These are phyloP conservation scores for Gastrolobium bilobum DNA, from an alignment of 306 rosid species.

Conservation along the genomic window DNA sequence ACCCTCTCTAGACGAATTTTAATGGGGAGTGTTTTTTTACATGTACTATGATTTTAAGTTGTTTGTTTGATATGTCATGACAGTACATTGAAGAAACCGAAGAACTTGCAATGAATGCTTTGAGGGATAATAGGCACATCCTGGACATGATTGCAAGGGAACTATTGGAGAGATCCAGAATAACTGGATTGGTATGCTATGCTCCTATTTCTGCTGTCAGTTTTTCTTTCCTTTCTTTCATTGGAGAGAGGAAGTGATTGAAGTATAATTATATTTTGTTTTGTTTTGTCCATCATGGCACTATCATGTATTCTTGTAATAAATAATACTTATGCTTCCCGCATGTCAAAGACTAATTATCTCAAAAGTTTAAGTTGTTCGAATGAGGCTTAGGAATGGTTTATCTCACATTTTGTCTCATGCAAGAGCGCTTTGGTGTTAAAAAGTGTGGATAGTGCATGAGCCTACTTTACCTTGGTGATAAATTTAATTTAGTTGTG, in stretches of 20 bases:
- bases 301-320: background rate
- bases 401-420: background rate
- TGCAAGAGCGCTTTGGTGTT: background rate
- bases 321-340: background rate
- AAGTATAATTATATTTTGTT: background rate
- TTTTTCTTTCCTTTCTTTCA: background rate
- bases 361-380: background rate
- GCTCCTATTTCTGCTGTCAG: constrained; percentile 28
- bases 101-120: constrained; percentile 86
- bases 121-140: constrained; percentile 83
- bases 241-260: background rate
- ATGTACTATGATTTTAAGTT: constrained; percentile 11
- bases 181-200: constrained; percentile 86
- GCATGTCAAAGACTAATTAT: background rate
- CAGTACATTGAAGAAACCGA: constrained; percentile 97
- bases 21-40: background rate
- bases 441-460: background rate
- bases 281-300: background rate
- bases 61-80: constrained; percentile 42
- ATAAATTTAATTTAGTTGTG: constrained; percentile 22
- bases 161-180: constrained; percentile 84
- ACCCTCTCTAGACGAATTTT: no score
- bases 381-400: background rate
- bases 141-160: constrained; percentile 77
- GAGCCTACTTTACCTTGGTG: background rate